phyloP scores from a whole-genome alignment of 2,329 filamentous ascomycete genomes.

The Hypoxylon sp. region DNA sequence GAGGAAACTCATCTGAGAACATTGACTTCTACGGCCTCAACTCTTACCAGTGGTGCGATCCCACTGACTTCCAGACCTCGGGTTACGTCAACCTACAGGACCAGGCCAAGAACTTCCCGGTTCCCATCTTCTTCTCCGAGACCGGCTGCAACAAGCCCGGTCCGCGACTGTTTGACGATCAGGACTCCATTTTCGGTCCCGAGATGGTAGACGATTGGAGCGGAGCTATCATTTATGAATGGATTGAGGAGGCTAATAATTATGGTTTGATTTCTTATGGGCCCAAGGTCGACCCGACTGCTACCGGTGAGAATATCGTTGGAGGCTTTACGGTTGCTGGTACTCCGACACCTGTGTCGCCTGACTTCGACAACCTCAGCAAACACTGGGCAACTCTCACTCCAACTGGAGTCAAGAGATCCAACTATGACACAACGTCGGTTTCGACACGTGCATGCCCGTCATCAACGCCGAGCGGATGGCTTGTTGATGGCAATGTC shows the following conservation, averaged over 20 bases:
- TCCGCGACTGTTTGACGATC: constrained; percentile 77
- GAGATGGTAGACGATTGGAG: constrained; percentile 80
- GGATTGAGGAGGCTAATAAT: constrained; percentile 87
- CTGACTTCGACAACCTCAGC: constrained; percentile 85
- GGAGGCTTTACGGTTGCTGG: constrained; percentile 80
- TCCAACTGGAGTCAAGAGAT: constrained; percentile 76
- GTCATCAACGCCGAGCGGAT: constrained; percentile 75
- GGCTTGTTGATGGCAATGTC: constrained; percentile 80
- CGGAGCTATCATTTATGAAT: constrained; percentile 89
- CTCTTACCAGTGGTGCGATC: constrained; percentile 85
- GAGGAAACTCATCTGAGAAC: constrained; percentile 75
- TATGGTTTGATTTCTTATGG: constrained; percentile 88
- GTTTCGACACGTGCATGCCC: constrained; percentile 79
- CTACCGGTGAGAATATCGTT: constrained; percentile 68
- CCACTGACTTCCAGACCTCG: constrained; percentile 69
- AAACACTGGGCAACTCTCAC: constrained; percentile 80
- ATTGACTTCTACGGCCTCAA: constrained; percentile 90
- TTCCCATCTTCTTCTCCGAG: constrained; percentile 93
- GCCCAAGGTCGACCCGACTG: constrained; percentile 65
- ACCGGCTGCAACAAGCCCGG: constrained; percentile 81
- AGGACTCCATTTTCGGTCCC: constrained; percentile 80
- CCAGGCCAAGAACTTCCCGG: constrained; percentile 77
- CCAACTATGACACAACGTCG: constrained; percentile 74
- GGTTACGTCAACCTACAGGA: constrained; percentile 79
- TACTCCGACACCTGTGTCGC: constrained; percentile 78